phyloP scores from a whole-genome alignment of 768 basidiomycete genomes.

The Baorangia bicolor region DNA sequence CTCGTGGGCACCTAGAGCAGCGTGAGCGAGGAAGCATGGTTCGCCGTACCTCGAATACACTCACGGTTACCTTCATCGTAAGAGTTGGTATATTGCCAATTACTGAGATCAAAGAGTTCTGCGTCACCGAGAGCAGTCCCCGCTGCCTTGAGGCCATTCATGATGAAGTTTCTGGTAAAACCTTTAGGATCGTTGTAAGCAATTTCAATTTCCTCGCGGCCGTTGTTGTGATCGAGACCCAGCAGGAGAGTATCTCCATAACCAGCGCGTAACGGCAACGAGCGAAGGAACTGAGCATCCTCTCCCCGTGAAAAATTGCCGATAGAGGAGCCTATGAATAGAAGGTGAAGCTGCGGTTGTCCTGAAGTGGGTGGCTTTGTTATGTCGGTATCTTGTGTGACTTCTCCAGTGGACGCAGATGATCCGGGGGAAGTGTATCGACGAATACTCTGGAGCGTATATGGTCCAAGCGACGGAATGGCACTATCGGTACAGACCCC shows the following conservation, averaged over 20 bases:
- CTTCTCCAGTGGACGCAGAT: constrained; percentile 26
- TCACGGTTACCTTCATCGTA: constrained; percentile 57
- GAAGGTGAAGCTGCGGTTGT: constrained; percentile 65
- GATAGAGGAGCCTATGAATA: constrained; percentile 90
- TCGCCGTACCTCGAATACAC: constrained; percentile 17
- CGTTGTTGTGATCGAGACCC: constrained; percentile 87
- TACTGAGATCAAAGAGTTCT: constrained; percentile 55
- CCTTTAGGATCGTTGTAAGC: constrained; percentile 87
- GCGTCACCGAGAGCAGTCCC: constrained; percentile 69
- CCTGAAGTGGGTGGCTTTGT: constrained; percentile 48
- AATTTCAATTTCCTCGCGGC: constrained; percentile 63
- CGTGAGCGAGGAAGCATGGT: neutral
- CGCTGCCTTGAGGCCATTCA: constrained; percentile 78
- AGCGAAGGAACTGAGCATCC: constrained; percentile 70
- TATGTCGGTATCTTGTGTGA: neutral
- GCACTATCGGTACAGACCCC: neutral
- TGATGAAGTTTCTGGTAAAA: constrained; percentile 72
- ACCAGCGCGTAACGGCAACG: constrained; percentile 73
- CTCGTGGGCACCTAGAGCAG: constrained; percentile 69
- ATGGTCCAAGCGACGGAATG: constrained; percentile 3
- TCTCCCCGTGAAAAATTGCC: constrained; percentile 83
- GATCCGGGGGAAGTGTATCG: constrained; percentile 43
- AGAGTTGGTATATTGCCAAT: constrained; percentile 71
- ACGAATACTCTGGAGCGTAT: constrained; percentile 8
- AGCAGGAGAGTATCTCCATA: constrained; percentile 82